Percentiles rank a stretch among this genome's conserved stretches.
These are phyloP conservation scores for Calonectria henricotiae DNA, from an alignment of 2,329 filamentous ascomycete species.

Conservation along the genomic window DNA sequence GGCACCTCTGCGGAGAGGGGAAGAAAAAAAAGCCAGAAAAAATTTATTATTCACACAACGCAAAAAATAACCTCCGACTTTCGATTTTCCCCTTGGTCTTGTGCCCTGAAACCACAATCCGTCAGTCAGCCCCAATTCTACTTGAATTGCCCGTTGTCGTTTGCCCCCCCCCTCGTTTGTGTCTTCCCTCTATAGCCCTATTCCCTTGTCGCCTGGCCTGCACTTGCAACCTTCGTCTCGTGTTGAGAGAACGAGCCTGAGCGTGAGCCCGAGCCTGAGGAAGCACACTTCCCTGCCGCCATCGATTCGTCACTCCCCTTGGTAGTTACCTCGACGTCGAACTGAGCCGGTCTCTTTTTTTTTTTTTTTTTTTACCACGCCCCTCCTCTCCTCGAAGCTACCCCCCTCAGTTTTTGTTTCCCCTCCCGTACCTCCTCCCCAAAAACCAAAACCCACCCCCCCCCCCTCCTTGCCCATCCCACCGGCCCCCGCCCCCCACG, in stretches of 20 bases:
- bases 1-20: conserved; percentile 44
- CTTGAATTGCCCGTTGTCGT: conserved; percentile 51
- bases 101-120: conserved; percentile 52
- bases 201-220: conserved; percentile 37
- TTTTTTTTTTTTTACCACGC: conserved; percentile 24
- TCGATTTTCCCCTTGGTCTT: conserved; percentile 52
- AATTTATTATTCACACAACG: conserved; percentile 64
- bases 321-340: conserved; percentile 45
- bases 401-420: conserved; percentile 39
- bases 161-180: conserved; percentile 33
- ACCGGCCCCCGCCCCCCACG: too few relatives aligned
- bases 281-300: conserved; percentile 37
- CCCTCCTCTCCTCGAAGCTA: conserved; percentile 40
- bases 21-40: conserved; percentile 55
- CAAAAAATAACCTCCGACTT: conserved; percentile 58
- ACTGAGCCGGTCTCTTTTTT: conserved; percentile 41
- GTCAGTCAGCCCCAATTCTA: conserved; percentile 52
- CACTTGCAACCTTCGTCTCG: conserved; percentile 44
- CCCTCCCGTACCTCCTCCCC: conserved; percentile 40
- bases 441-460: conserved; percentile 38
- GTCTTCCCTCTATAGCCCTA: conserved; percentile 40
- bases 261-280: conserved; percentile 36
- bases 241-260: conserved; percentile 31
- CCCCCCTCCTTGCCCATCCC: conserved; percentile 39
- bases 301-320: conserved; percentile 41